Evolutionary conservation across 306 rosid genomes (phyloP).

Genomic region (Malus sieversii): DNA sequence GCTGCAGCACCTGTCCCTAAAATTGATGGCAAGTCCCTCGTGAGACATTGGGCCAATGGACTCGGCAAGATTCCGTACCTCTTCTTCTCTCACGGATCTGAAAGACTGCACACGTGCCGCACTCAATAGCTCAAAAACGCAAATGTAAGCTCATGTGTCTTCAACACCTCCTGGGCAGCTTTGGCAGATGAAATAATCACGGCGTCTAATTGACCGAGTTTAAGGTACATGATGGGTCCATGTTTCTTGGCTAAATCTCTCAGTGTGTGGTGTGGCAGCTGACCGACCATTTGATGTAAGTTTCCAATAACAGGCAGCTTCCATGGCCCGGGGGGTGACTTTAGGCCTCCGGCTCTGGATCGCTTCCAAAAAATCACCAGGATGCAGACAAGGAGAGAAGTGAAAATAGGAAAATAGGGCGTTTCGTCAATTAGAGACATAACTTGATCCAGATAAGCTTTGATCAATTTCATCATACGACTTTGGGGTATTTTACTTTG

Average conservation of each 20-base stretch:
- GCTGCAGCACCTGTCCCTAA: not conserved
- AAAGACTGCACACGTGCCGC: constrained; percentile 8
- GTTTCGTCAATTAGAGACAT: too few relatives aligned
- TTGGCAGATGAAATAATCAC: not conserved
- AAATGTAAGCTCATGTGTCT: constrained; percentile 3
- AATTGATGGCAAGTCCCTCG: not conserved
- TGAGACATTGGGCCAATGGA: not conserved
- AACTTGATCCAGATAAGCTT: too few relatives aligned
- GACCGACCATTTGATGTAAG: constrained; percentile 5
- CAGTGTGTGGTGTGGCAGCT: not conserved
- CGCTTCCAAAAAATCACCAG: not conserved
- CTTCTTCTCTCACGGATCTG: constrained; percentile 13
- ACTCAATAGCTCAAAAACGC: not conserved
- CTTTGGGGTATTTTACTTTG: too few relatives aligned
- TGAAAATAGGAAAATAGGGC: not conserved
- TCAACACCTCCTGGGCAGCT: not conserved
- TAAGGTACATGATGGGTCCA: not conserved
- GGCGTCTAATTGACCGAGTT: not conserved
- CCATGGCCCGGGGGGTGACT: constrained; percentile 12
- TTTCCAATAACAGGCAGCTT: constrained; percentile 12
- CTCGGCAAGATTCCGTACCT: not conserved
- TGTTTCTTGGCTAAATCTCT: not conserved
- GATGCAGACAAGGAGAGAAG: not conserved
- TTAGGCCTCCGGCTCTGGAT: not conserved
- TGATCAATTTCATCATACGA: too few relatives aligned